Percentiles rank a stretch among this genome's conserved stretches.
These are phyloP conservation scores for Solanum dulcamara DNA, from an alignment of 257 asterid genomes.

Conservation along the genomic window DNA sequence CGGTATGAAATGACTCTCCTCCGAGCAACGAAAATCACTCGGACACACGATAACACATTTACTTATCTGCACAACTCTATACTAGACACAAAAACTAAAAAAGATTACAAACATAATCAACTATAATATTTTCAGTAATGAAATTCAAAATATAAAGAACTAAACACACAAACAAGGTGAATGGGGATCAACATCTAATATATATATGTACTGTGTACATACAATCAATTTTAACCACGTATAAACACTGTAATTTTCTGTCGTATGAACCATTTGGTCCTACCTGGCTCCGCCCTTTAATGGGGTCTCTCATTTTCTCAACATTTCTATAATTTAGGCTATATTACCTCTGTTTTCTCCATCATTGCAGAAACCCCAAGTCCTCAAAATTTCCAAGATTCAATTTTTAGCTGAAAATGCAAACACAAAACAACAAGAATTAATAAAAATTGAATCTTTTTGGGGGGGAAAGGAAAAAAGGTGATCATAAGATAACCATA, in stretches of 20 bases:
- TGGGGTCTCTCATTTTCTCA: conserved; percentile 47
- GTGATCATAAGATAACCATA: conserved; percentile 18
- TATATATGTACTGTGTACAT: not conserved
- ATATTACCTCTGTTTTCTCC: conserved; percentile 29
- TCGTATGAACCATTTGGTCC: not conserved
- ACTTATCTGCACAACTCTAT: not conserved
- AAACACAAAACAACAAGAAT: not conserved
- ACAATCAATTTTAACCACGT: not conserved
- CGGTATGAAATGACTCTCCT: conserved; percentile 29
- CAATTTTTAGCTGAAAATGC: conserved; percentile 29
- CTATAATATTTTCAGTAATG: not conserved
- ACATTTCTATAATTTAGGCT: conserved; percentile 4
- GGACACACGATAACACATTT: conserved; percentile 10
- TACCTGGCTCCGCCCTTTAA: not conserved
- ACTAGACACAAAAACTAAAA: conserved; percentile 20
- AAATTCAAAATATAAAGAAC: not conserved
- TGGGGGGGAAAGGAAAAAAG: conserved; percentile 1
- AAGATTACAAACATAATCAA: conserved; percentile 9
- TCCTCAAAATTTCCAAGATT: conserved; percentile 17
- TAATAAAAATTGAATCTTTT: not conserved
- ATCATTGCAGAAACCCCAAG: conserved; percentile 27
- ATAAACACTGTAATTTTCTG: not conserved
- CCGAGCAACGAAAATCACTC: conserved; percentile 58
- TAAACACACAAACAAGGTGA: not conserved
- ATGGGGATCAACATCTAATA: not conserved